Evolutionary conservation across 2,329 filamentous ascomycete species (phyloP), one percentile per base, ranked within the genome.

Genomic region (Coleophoma eucalyptorum): DNA sequence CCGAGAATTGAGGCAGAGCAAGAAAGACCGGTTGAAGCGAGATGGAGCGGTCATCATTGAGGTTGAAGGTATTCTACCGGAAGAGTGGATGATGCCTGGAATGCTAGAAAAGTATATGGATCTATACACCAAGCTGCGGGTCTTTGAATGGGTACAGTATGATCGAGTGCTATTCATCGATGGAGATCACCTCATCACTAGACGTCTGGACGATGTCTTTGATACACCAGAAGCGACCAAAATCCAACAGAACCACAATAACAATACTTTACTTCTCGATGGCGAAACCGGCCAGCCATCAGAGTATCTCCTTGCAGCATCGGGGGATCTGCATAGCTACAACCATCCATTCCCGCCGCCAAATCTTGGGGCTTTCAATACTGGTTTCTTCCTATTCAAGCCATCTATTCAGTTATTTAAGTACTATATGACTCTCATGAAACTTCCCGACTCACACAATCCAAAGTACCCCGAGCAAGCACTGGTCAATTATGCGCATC

Each of bases 141-240:
- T 74, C 5, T 67, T 73, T 41, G 62, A 72, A 49, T 62, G 71
- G 62, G 67, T 65, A 4, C 56, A 74, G 46, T 75, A 68, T 57
- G 63, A 69, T 11, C 65, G 69, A 5, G 55, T 75, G 21, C 62
- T 72, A n/a, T 73, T 72, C 56, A 59, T 75, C 53, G 72, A 76
- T 52, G 67, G 70, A 20, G 73, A 76, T 55, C 71, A 65, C 10
- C 50, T 73, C 16, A 54, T 75, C 35, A 66, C 61, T 3, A 51
- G 56, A 3, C 64, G 58, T 0, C 56, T 74, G 11, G 70, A 73
- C 52, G 60, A 54, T 12, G 67, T 72, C 18, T 74, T 74, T 54
- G 58, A 66, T 19, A 60, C 59, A 11, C 54, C 62, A 32, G 55
- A 63, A n/a, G 18, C 49, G 13, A 43, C 55, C 11, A 51, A 53